Base-by-base conservation (phyloP, 495 filamentous ascomycete genomes). In the Tuber melanosporum region DNA sequence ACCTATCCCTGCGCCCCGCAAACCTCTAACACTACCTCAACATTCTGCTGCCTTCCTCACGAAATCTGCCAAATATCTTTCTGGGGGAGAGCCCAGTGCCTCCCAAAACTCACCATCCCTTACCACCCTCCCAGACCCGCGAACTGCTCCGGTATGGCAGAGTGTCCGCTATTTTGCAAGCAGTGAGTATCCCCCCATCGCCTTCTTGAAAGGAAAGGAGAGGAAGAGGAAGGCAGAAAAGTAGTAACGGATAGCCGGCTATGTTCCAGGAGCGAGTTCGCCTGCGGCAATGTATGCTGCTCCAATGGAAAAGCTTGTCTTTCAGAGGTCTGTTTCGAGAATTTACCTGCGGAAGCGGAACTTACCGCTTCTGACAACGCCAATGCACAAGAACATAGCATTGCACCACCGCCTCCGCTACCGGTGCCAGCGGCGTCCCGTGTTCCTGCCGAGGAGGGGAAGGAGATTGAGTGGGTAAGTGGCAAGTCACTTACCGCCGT, bases 61-160 rank as follows among this genome's bases (percentile, higher is more conserved):
- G 52, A 62, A 62, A 62, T n/a, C 52, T 62, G 52, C n/a, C 52
- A 62, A 62, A 62, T 26, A 62, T 62, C 52, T n/a, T 12, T n/a
- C 9, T 12, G 8, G 8, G 52, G 52, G n/a, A 62, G 3, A 26
- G 52, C 52, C 52, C 52, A 62, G n/a, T 62, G 52, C 52, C 52
- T 26, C n/a, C 1, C 52, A 62, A n/a, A 14, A 26, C n/a, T 14
- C 10, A 62, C n/a, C n/a, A 62, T 32, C 32, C 32, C 32, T 32
- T 32, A 14, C 22, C 0, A 57, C 22, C 22, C 22, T 22, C 22
- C 52, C 52, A 62, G 52, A 62, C 52, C 52, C 3, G 52, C 52
- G 22, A 62, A 62, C 52, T 62, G 52, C 52, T 62, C 52, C n/a
- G 52, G 52, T 9, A 9, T 32, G n/a, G 52, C n/a, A 14, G 52